Evolutionary conservation across 73 alveolate genomes (phyloP).

Genomic region (Tetrahymena borealis): DNA sequence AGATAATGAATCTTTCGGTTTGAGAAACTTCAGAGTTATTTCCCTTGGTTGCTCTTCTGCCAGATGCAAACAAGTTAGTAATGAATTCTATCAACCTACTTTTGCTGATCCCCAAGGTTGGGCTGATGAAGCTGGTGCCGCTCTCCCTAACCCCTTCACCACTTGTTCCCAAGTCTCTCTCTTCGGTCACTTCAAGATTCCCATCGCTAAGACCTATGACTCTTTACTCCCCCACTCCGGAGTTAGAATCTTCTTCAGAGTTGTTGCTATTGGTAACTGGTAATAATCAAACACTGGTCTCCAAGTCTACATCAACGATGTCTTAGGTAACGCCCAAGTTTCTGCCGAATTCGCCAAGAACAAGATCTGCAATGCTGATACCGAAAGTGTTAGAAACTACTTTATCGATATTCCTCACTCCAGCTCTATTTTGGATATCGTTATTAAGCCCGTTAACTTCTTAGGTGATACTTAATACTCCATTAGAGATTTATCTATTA

Average conservation of each 20-base stretch:
- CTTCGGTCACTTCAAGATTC: neutral
- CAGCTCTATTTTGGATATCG: neutral
- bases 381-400: neutral
- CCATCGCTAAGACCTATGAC: neutral
- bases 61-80: neutral
- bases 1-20: neutral
- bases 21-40: neutral
- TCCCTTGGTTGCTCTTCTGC: neutral
- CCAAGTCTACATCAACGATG: neutral
- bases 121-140: neutral
- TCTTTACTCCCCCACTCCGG: neutral
- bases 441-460: neutral
- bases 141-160: neutral
- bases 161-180: neutral
- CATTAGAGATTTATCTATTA: neutral
- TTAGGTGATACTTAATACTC: neutral
- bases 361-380: neutral
- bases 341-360: neutral
- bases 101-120: neutral
- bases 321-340: neutral
- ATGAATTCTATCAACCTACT: neutral
- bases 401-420: neutral
- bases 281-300: neutral
- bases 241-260: neutral
- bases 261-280: neutral